Evolutionary conservation across 164 flowering plant species (phyloP).

Genomic region (Litsea cubeba): DNA sequence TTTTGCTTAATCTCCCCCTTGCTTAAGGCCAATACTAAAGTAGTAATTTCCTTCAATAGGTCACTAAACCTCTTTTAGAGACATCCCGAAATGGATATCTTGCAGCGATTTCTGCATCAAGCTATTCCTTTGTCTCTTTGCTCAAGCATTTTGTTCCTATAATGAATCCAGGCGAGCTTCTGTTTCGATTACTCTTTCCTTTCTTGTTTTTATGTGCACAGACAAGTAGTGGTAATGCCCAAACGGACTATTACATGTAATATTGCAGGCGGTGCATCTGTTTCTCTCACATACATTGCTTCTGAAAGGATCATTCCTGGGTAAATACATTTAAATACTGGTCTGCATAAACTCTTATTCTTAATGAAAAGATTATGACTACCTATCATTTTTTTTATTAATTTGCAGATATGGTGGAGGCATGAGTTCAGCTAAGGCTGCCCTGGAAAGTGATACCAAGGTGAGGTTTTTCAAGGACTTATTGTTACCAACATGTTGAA

Average conservation of each 20-base stretch:
- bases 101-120: conserved; percentile 94
- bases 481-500: background rate
- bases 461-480: conserved; percentile 23
- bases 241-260: background rate
- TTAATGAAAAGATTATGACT: background rate
- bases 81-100: conserved; percentile 94
- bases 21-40: background rate
- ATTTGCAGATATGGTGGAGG: conserved; percentile 89
- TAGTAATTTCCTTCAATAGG: conserved; percentile 31
- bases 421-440: conserved; percentile 99
- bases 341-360: background rate
- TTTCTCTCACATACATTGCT: conserved; percentile 95
- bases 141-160: conserved; percentile 91
- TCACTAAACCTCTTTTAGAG: conserved; percentile 84
- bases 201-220: background rate
- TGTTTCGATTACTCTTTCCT: background rate
- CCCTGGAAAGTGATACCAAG: conserved; percentile 91
- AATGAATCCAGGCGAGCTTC: conserved; percentile 79
- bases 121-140: conserved; percentile 86
- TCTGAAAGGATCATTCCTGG: conserved; percentile 96
- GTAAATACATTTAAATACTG: conserved; percentile 25
- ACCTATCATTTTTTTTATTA: background rate
- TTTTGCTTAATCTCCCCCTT: background rate
- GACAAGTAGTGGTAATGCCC: background rate
- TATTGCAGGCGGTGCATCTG: conserved; percentile 77